Conservation (phyloP, 164 flowering plant species). For the grape (Vitis vinifera) region ASM3070453v1 NC_081807.1:1583001-1583500, state of each 20-base stretch:
- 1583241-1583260: background rate
- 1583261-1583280: slow-evolving; percentile 89
- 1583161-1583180: background rate
- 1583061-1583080: no score
- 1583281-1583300: slow-evolving; percentile 86
- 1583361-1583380: background rate
- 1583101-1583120: no score
- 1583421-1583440: slow-evolving; percentile 91
- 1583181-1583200: background rate
- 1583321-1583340: slow-evolving; percentile 9
- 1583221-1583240: no score
- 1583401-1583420: slow-evolving; percentile 92
- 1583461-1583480: slow-evolving; percentile 54
- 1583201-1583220: background rate
- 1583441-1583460: slow-evolving; percentile 98
- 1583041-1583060: no score
- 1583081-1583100: no score
- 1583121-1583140: no score
- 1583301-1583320: slow-evolving; percentile 63
- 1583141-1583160: no score
- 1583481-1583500: background rate
- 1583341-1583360: background rate
- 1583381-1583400: slow-evolving; percentile 47
- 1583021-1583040: no score
- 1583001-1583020: no score